A percentile compares a stretch with the other conserved stretches of the same genome.
Evolutionary conservation across 768 basidiomycete genomes (phyloP).

Genomic region (Serendipita sp.): DNA sequence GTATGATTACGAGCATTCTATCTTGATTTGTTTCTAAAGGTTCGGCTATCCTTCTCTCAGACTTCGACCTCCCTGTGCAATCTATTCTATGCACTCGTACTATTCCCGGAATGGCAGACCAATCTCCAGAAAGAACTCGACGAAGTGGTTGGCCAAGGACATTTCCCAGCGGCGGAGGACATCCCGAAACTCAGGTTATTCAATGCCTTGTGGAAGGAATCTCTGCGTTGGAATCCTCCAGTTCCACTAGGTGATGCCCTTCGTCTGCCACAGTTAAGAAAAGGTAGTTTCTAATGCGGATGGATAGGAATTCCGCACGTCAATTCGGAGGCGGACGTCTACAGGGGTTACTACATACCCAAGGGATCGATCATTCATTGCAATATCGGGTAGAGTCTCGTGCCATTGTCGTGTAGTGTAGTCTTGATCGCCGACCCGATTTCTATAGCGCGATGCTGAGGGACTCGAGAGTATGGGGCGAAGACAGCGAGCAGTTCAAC

Average conservation of each 20-base stretch:
- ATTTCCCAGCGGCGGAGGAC: constrained; percentile 16
- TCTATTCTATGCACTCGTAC: not conserved
- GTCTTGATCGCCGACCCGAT: no score
- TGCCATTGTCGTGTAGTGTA: no score
- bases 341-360: not conserved
- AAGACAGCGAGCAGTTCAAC: not conserved
- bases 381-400: not conserved
- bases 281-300: not conserved
- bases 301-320: not conserved
- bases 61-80: not conserved
- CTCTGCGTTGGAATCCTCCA: not conserved
- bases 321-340: not conserved
- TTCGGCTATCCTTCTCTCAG: not conserved
- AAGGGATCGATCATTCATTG: not conserved
- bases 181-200: constrained; percentile 20
- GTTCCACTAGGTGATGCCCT: not conserved
- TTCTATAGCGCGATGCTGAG: not conserved
- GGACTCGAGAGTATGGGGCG: not conserved
- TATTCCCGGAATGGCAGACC: not conserved
- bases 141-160: constrained; percentile 24
- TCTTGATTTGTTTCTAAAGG: no score
- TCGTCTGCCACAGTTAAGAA: not conserved
- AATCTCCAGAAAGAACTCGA: constrained; percentile 24
- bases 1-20: not conserved
- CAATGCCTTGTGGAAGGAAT: constrained; percentile 17